Evolutionary conservation across 2,329 filamentous ascomycete species (phyloP).

Genomic region (Colletotrichum chrysophilum): DNA sequence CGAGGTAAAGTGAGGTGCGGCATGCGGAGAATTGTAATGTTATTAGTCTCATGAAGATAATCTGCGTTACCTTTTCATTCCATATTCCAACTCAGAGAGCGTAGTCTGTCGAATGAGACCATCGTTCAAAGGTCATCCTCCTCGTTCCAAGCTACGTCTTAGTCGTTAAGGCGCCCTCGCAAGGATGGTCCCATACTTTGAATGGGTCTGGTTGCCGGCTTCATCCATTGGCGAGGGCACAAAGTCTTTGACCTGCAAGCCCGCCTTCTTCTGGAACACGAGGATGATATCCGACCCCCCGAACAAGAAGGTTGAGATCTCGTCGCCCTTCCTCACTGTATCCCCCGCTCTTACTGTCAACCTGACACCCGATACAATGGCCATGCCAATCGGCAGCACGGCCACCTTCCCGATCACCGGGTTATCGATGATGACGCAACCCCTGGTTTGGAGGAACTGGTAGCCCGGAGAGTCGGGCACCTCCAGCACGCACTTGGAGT

Average conservation of each 20-base stretch:
- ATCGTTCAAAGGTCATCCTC: background rate
- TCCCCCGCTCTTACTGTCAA: conserved; percentile 30
- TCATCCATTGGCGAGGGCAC: conserved; percentile 17
- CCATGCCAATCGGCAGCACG: conserved; percentile 49
- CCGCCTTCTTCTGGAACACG: conserved; percentile 37
- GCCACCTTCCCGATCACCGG: conserved; percentile 39
- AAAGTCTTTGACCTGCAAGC: conserved; percentile 22
- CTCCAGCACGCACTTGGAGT: conserved; percentile 23
- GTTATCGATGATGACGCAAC: conserved; percentile 43
- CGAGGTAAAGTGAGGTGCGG: background rate
- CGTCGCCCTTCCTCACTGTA: conserved; percentile 41
- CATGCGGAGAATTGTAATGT: background rate
- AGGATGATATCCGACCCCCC: conserved; percentile 47
- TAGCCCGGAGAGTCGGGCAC: conserved; percentile 41
- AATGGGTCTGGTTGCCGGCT: background rate
- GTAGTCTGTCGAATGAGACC: background rate
- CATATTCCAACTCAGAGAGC: background rate
- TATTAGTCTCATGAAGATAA: background rate
- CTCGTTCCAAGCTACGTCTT: rapidly evolving
- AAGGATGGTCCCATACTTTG: conserved; percentile 24
- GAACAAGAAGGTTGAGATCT: conserved; percentile 47
- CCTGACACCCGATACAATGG: conserved; percentile 45
- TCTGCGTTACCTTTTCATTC: background rate
- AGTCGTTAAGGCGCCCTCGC: background rate
- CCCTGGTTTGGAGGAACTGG: conserved; percentile 44